A percentile compares a stretch with the other conserved stretches of the same genome.
Evolutionary conservation across 345 rosid genomes (phyloP).

Genomic region (Acer negundo): DNA sequence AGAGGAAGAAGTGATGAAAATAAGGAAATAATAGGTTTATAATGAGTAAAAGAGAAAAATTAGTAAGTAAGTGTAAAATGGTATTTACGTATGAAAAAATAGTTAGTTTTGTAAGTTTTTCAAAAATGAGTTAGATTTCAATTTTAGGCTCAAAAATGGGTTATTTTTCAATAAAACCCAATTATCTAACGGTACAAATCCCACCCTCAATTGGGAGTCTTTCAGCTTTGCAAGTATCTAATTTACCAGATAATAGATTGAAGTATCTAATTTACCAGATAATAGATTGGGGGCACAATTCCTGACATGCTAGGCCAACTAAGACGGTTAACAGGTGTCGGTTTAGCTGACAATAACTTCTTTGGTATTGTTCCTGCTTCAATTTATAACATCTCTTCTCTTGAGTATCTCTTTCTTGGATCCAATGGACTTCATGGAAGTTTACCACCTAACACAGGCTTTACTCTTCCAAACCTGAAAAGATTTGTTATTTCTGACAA

Average conservation of each 20-base stretch:
- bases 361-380: slow-evolving; percentile 23
- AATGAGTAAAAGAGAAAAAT: no score
- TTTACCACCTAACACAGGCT: slow-evolving; percentile 9
- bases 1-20: no score
- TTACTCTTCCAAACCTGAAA: slow-evolving; percentile 22
- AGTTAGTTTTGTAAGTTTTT: no score
- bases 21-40: no score
- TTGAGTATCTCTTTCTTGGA: fast-evolving
- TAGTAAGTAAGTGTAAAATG: no score
- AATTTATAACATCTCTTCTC: slow-evolving; percentile 6
- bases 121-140: no score
- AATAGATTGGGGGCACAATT: slow-evolving; percentile 12
- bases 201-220: no score
- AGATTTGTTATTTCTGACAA: background rate
- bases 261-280: fast-evolving
- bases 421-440: slow-evolving; percentile 12
- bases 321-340: fast-evolving
- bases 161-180: no score
- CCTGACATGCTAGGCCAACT: background rate
- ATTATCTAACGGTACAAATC: no score
- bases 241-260: fast-evolving
- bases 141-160: no score
- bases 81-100: no score
- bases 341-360: fast-evolving
- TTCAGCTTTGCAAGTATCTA: fast-evolving